Conservation (phyloP, 2,329 filamentous ascomycete genomes). For the Microdochium paspali region DNA sequence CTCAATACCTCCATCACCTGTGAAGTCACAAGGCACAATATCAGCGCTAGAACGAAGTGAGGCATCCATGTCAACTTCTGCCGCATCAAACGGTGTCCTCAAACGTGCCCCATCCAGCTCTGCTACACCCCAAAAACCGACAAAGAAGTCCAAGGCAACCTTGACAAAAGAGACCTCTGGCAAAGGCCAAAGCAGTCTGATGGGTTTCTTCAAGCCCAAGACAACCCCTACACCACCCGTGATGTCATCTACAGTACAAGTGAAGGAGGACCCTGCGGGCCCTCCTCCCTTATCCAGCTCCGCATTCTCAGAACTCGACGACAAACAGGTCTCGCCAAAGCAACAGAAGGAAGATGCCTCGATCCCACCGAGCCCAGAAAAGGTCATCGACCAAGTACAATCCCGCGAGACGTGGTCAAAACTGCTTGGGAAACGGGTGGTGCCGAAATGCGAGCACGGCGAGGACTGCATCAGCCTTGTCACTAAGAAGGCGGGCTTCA, state of each 20-base stretch:
- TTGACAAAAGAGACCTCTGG: slow-evolving; percentile 22
- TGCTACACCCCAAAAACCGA: slow-evolving; percentile 14
- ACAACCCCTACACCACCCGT: slow-evolving; percentile 7
- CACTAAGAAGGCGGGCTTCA: slow-evolving; percentile 84
- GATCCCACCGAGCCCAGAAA: slow-evolving; percentile 16
- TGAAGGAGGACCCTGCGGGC: not conserved
- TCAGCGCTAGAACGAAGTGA: not conserved
- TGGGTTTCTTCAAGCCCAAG: slow-evolving; percentile 71
- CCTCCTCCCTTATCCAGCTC: not conserved
- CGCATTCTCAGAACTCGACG: not conserved
- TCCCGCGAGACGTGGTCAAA: slow-evolving; percentile 80
- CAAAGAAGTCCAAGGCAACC: slow-evolving; percentile 26
- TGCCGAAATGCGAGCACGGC: slow-evolving; percentile 77
- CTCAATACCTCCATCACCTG: not conserved
- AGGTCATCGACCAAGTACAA: slow-evolving; percentile 57
- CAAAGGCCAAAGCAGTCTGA: slow-evolving; percentile 49
- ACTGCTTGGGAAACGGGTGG: slow-evolving; percentile 64
- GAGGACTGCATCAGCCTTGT: slow-evolving; percentile 77
- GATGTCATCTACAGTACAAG: not conserved
- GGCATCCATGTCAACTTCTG: not conserved
- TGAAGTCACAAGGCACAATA: slow-evolving; percentile 1
- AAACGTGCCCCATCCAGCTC: slow-evolving; percentile 16
- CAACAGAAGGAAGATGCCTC: not conserved
- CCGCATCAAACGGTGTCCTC: slow-evolving; percentile 4
- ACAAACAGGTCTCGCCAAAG: not conserved